Percentiles rank a stretch among this genome's conserved stretches.
Evolutionary conservation across 129 eudicot genomes (phyloP).

Genomic region (Calendula officinalis): DNA sequence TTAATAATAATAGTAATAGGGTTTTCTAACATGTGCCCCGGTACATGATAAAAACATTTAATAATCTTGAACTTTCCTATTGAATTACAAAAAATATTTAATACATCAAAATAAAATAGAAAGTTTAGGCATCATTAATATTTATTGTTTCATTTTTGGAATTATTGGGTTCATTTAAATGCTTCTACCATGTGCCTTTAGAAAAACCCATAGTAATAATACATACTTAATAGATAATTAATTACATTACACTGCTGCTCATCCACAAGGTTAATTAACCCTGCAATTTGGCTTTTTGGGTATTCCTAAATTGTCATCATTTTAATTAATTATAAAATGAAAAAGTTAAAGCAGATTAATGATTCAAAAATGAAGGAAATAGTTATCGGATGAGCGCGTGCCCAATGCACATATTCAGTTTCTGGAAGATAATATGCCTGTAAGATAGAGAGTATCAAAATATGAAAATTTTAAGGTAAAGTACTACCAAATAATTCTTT

Average conservation of each 20-base stretch:
- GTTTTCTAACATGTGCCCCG: no score
- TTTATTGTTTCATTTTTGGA: no score
- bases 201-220: no score
- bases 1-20: no score
- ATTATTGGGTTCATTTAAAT: no score
- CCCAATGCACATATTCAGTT: conserved; percentile 94
- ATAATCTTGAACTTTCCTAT: no score
- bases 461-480: not conserved
- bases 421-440: conserved; percentile 99
- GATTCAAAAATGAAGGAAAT: not conserved
- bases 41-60: no score
- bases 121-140: no score
- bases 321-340: not conserved
- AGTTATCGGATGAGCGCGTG: conserved; percentile 86
- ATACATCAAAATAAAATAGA: no score
- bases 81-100: no score
- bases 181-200: no score
- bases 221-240: conserved; percentile 22
- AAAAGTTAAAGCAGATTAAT: not conserved
- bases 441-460: no score
- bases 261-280: conserved; percentile 87
- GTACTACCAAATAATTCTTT: not conserved
- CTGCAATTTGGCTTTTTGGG: conserved; percentile 75
- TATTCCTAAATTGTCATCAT: conserved; percentile 77
- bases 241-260: conserved; percentile 42